Evolutionary conservation across 768 basidiomycete species (phyloP).

Genomic region (Mycena amicta): DNA sequence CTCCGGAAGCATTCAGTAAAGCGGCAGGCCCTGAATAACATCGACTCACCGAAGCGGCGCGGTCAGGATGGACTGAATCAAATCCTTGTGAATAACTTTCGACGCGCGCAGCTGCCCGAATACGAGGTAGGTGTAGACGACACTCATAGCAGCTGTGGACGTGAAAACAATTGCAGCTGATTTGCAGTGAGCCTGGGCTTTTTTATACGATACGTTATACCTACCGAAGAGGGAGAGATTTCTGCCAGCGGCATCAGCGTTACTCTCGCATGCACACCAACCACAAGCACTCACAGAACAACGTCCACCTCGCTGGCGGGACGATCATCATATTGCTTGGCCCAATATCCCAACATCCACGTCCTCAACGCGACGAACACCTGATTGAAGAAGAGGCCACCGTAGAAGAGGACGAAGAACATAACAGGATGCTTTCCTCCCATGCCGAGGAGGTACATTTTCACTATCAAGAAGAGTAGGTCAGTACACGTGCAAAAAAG

Average conservation of each 20-base stretch:
- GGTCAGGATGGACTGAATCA: slow-evolving; percentile 43
- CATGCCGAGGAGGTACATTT: slow-evolving; percentile 15
- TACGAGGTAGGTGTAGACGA: slow-evolving; percentile 31
- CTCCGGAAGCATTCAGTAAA: slow-evolving; percentile 17
- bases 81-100: slow-evolving; percentile 38
- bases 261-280: neutral
- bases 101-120: slow-evolving; percentile 44
- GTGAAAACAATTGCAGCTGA: neutral
- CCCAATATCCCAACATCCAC: slow-evolving; percentile 22
- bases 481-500: neutral
- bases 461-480: slow-evolving; percentile 23
- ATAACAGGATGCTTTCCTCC: slow-evolving; percentile 11
- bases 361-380: slow-evolving; percentile 3
- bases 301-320: slow-evolving; percentile 11
- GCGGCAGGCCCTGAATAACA: neutral
- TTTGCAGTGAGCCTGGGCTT: neutral
- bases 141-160: slow-evolving; percentile 24
- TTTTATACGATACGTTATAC: neutral
- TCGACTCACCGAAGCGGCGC: slow-evolving; percentile 45
- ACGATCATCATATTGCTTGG: slow-evolving; percentile 10
- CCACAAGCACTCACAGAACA: neutral
- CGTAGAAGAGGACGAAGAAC: slow-evolving; percentile 12
- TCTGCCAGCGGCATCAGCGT: neutral
- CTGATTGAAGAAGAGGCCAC: slow-evolving; percentile 6
- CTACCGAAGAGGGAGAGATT: neutral